These are phyloP conservation scores for Colletotrichum endophyticum DNA, from an alignment of 2,329 filamentous ascomycete species.

Conservation along the genomic window DNA sequence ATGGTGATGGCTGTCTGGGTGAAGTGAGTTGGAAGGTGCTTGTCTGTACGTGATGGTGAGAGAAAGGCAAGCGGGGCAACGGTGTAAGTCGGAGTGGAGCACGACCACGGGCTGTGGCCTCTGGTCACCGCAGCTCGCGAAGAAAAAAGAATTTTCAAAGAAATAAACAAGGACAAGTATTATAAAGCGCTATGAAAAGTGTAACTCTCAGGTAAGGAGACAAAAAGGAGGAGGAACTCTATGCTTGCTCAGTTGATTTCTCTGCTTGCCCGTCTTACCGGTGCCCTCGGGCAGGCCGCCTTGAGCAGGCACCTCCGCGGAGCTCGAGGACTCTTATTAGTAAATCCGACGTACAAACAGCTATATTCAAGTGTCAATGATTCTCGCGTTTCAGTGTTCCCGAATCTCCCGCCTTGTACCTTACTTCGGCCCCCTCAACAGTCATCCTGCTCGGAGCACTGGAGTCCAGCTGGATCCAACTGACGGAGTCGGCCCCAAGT, in stretches of 20 bases:
- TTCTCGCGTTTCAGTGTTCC: fast-evolving
- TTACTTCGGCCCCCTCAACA: neutral
- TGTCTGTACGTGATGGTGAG: neutral
- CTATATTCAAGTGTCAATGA: neutral
- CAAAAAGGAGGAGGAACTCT: neutral
- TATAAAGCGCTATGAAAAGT: no score
- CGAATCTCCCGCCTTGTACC: neutral
- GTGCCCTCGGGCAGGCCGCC: neutral
- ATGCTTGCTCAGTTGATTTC: neutral
- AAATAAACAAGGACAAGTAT: neutral
- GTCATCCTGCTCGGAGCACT: no score
- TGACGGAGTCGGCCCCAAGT: neutral
- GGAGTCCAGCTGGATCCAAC: neutral
- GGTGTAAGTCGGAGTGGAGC: neutral
- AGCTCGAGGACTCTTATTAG: neutral
- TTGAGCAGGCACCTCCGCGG: neutral
- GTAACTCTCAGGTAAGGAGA: neutral
- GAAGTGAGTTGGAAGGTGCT: neutral
- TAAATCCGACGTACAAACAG: neutral
- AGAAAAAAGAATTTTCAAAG: no score
- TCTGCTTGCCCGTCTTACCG: neutral
- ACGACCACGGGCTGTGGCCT: neutral
- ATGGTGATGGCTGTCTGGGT: neutral
- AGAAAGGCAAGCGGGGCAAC: neutral
- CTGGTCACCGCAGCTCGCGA: neutral